Evolutionary conservation across 2,329 filamentous ascomycete species (phyloP), one percentile per base, ranked within the genome.

Genomic region (Fusarium paranaense): DNA sequence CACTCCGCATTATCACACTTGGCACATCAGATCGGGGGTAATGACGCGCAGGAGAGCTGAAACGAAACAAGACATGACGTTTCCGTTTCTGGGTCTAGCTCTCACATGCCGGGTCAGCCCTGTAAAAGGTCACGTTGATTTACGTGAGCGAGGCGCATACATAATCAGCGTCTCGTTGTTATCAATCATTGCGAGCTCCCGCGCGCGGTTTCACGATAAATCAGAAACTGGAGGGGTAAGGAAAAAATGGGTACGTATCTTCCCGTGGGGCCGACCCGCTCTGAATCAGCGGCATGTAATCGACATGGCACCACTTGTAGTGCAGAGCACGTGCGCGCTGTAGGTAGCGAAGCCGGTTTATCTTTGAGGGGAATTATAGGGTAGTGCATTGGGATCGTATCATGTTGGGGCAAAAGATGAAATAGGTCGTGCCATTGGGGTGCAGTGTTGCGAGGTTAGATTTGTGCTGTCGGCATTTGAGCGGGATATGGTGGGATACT

Each of bases 211-310:
- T 52, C 47, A 52, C 18, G 47, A 52, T 52, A n/a, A 7, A 30
- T 32, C 27, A 32, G 42, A 47, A 52, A 52, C 47, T 32, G 27
- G 47, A 52, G 47, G 47, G 47, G 47, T 11, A 32, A 22, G 13
- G 9, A 13, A 14, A n/a, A 14, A 13, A 18, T 5, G 22, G 30
- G 52, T 56, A 40, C 20, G 37, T 59, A 30, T 8, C 18, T 32
- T 11, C 22, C 16, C 4, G 35, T 22, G 59, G 35, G 59, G 27
- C 32, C 16, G 59, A 22, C 42, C 42, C 42, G 65, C 68, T 68
- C 68, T 68, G 68, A 70, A 70, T 70, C 68, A 70, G 68, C 68
- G 16, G 60, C 68, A 27, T 64, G 68, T 70, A 67, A 70, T 47
- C 50, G 60, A 40, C 18, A 54, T 62, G 60, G 60, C 60, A 62